phyloP scores from a whole-genome alignment of 1,284 basidiomycete genomes.

The Stygiomarasmius scandens region DNA sequence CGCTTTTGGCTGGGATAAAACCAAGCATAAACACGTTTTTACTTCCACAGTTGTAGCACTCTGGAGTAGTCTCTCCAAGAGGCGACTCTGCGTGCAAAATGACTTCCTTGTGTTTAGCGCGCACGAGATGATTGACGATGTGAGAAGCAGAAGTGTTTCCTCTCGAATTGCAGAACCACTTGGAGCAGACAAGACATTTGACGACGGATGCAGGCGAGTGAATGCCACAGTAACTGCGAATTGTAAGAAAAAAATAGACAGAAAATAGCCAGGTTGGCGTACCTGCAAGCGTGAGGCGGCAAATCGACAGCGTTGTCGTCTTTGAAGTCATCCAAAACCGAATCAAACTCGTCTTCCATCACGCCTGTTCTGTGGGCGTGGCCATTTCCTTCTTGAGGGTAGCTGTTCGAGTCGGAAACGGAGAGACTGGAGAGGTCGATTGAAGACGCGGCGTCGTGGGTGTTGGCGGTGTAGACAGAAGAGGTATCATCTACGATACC shows the following conservation, averaged over 20 bases:
- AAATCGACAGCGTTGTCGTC: slow-evolving; percentile 85
- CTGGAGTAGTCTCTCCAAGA: slow-evolving; percentile 95
- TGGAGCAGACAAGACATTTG: slow-evolving; percentile 93
- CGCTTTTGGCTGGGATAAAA: slow-evolving; percentile 98
- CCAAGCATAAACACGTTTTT: slow-evolving; percentile 99
- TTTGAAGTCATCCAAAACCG: slow-evolving; percentile 83
- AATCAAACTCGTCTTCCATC: slow-evolving; percentile 82
- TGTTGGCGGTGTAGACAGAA: slow-evolving; percentile 80
- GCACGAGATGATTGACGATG: slow-evolving; percentile 98
- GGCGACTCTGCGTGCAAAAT: slow-evolving; percentile 94
- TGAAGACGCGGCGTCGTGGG: slow-evolving; percentile 51
- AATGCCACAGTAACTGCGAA: slow-evolving; percentile 92
- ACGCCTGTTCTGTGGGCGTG: slow-evolving; percentile 44
- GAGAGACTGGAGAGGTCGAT: slow-evolving; percentile 71
- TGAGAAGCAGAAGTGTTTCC: slow-evolving; percentile 98
- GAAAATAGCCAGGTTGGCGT: slow-evolving; percentile 37
- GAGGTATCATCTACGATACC: slow-evolving; percentile 82
- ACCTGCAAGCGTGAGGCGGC: slow-evolving; percentile 94
- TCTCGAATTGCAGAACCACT: slow-evolving; percentile 99
- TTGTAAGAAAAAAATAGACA: slow-evolving; percentile 18
- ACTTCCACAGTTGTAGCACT: slow-evolving; percentile 99
- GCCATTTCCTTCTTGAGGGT: slow-evolving; percentile 35
- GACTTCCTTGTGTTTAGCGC: slow-evolving; percentile 99
- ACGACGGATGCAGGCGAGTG: slow-evolving; percentile 97
- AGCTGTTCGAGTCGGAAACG: slow-evolving; percentile 48